Evolutionary conservation across 345 rosid species (phyloP).

Genomic region (Combretum micranthum): DNA sequence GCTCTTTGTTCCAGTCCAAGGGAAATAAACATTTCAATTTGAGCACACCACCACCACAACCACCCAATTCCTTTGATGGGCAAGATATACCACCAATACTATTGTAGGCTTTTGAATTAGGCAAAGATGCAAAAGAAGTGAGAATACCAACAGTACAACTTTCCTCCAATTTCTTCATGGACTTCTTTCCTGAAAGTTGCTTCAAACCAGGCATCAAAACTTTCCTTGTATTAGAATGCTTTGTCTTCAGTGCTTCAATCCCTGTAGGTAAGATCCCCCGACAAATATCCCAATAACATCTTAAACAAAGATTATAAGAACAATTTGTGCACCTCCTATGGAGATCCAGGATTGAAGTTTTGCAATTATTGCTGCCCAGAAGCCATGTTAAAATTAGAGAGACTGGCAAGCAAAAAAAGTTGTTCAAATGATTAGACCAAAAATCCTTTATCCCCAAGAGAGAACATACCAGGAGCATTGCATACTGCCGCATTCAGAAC

Average conservation of each 20-base stretch:
- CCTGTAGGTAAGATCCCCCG: conserved; percentile 36
- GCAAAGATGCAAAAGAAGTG: conserved; percentile 24
- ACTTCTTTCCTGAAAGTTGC: conserved; percentile 23
- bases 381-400: conserved; percentile 4
- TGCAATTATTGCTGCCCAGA: conserved; percentile 44
- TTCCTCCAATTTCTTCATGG: conserved; percentile 15
- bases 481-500: conserved; percentile 37
- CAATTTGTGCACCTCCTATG: conserved; percentile 68
- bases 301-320: conserved; percentile 54
- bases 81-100: conserved; percentile 32
- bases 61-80: conserved; percentile 51
- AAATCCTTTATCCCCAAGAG: conserved; percentile 10
- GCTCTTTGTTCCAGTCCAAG: conserved; percentile 47
- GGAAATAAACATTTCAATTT: conserved; percentile 48
- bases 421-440: conserved; percentile 6
- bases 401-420: neutral
- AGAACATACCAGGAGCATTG: conserved; percentile 49
- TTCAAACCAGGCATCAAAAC: conserved; percentile 14
- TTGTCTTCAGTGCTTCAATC: conserved; percentile 24
- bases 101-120: conserved; percentile 24
- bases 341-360: conserved; percentile 46
- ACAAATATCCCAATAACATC: conserved; percentile 46
- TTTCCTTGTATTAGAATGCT: conserved; percentile 29
- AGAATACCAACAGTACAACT: conserved; percentile 13
- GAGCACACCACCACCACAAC: conserved; percentile 48